Percentiles rank a stretch among this genome's conserved stretches.
Conservation (phyloP, 179 eudicot genomes). For the Gypsophila paniculata region DNA sequence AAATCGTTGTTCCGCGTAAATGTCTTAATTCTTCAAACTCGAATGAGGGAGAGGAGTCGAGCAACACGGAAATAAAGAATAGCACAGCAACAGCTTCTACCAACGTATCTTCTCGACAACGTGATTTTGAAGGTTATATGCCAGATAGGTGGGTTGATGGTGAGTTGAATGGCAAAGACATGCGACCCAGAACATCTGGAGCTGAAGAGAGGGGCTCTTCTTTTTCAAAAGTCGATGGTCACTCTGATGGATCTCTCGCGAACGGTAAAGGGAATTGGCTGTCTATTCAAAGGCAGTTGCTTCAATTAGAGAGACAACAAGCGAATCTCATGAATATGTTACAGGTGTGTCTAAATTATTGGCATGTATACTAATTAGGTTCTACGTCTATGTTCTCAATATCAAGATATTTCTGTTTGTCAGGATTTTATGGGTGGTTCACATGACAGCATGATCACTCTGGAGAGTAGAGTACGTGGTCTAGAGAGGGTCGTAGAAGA, state of each 20-base stretch:
- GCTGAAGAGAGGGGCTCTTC: constrained; percentile 31
- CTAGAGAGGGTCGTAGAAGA: constrained; percentile 96
- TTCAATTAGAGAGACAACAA: constrained; percentile 90
- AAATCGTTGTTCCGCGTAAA: constrained; percentile 80
- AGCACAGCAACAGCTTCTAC: constrained; percentile 33
- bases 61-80: constrained; percentile 33
- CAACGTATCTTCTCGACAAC: constrained; percentile 30
- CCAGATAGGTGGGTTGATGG: constrained; percentile 37
- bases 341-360: constrained; percentile 54
- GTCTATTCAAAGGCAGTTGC: constrained; percentile 84
- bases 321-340: constrained; percentile 91
- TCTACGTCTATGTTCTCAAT: constrained; percentile 23
- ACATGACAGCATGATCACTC: constrained; percentile 85
- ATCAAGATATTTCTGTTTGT: constrained; percentile 18
- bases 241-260: constrained; percentile 39
- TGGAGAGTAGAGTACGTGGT: constrained; percentile 90
- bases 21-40: constrained; percentile 43
- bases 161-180: constrained; percentile 35
- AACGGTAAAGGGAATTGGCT: constrained; percentile 82
- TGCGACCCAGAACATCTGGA: constrained; percentile 35
- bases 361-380: constrained; percentile 9
- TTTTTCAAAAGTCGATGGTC: constrained; percentile 33
- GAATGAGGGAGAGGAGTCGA: constrained; percentile 41
- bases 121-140: constrained; percentile 42
- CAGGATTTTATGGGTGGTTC: constrained; percentile 99